Evolutionary conservation across 2,329 filamentous ascomycete genomes (phyloP), one percentile per base, ranked within the genome.

Genomic region (Neocucurbitaria cava): DNA sequence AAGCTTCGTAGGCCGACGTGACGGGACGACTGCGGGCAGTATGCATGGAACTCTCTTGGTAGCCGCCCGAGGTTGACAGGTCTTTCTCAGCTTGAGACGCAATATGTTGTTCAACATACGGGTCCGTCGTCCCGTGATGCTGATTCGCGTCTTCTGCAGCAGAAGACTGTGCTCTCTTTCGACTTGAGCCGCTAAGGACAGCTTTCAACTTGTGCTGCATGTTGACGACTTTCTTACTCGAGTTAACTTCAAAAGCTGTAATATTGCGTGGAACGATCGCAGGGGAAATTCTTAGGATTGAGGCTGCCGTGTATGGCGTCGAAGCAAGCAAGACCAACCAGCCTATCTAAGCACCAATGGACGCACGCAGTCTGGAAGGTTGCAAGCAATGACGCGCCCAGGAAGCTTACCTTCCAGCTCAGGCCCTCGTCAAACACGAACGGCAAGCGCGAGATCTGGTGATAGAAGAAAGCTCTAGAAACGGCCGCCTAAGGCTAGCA

Each of bases 191-290:
- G 21, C 58, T 56, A 30, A 66, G 55, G 23, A 65, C 46, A 17
- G 57, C 42, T 50, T 61, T 65, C 23, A 65, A 23, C 35, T 64
- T 66, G 20, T 46, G 56, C 42, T 56, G 54, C 62, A 65, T 66
- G 28, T 48, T 26, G 36, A 18, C 3, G 15, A 38, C 15, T 15
- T 15, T 21, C 10, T 23, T 18, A 5, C 10, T 18, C 2, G 5
- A 39, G 11, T 39, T 21, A 18, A 38, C 24, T 6, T 4, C 5
- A 17, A 24, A 24, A 24, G n/a, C n/a, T 11, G 9, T 15, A 13
- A 40, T 11, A 21, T 3, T 7, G 11, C 11, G 6, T 11, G 13
- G 15, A 6, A 24, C 11, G 11, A 9, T 1, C 5, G 2, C 36
- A 39, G 17, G 36, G 9, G 8, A n/a, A 13, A 18, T 3, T 40